Conservation (phyloP, 1,284 basidiomycete species). For the Schizophyllum commune region DNA sequence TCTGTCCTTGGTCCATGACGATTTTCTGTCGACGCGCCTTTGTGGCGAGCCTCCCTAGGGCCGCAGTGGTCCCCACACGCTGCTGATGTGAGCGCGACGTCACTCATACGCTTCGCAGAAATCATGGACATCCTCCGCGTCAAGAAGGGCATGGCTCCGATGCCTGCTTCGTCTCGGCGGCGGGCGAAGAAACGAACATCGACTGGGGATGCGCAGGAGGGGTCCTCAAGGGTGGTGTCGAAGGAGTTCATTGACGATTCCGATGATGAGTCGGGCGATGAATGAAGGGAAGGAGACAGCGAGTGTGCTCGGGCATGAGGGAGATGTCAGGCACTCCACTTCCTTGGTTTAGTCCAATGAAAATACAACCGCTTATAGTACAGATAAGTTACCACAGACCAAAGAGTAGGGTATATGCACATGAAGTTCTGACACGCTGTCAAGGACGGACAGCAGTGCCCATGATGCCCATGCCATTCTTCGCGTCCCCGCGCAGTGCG, state of each 20-base stretch:
- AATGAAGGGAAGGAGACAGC: neutral
- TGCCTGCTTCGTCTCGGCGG: neutral
- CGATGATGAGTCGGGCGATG: too few species aligned
- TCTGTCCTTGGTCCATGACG: too few species aligned
- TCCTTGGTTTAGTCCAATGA: too few species aligned
- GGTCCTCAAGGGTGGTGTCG: neutral
- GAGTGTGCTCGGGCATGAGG: too few species aligned
- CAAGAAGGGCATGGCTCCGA: constrained; percentile 24
- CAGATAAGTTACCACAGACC: neutral
- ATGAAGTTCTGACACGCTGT: neutral
- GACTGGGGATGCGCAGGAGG: neutral
- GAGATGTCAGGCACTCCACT: too few species aligned
- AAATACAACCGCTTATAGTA: too few species aligned
- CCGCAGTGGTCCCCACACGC: too few species aligned
- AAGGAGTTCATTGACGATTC: neutral
- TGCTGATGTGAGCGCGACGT: too few species aligned
- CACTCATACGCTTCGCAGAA: too few species aligned
- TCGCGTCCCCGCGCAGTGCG: constrained; percentile 30
- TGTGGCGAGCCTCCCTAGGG: too few species aligned
- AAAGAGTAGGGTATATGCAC: neutral
- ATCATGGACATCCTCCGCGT: constrained; percentile 71
- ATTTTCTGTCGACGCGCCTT: too few species aligned
- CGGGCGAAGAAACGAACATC: neutral
- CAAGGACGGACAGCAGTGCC: neutral
- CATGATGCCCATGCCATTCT: neutral